Evolutionary conservation across 257 asterid species (phyloP).

Genomic region (Asclepias syriaca): DNA sequence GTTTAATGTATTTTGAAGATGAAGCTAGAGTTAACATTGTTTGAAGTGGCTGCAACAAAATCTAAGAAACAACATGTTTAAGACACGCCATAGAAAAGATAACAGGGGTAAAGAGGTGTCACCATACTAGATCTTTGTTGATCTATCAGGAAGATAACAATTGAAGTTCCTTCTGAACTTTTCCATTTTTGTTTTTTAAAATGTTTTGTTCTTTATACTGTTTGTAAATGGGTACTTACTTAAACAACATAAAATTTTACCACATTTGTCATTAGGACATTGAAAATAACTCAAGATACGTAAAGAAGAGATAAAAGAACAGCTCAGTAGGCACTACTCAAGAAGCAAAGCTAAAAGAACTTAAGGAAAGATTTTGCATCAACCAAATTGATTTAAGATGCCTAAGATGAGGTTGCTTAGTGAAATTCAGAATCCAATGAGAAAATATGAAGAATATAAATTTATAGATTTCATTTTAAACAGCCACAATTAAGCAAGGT

Average conservation of each 20-base stretch:
- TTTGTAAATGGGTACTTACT: background rate
- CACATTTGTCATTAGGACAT: background rate
- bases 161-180: background rate
- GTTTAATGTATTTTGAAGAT: background rate
- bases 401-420: background rate
- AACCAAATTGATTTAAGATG: background rate
- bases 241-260: background rate
- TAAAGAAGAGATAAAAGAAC: background rate
- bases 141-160: background rate
- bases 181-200: background rate
- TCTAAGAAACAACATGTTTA: background rate
- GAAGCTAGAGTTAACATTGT: background rate
- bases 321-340: background rate
- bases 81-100: background rate
- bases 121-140: background rate
- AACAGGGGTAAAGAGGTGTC: background rate
- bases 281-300: background rate
- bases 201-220: background rate
- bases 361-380: constrained; percentile 3
- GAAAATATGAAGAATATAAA: background rate
- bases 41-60: background rate
- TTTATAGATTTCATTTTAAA: background rate
- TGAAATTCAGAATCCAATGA: background rate
- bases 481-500: background rate
- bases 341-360: background rate